These are phyloP conservation scores for Actinidia arguta DNA, from an alignment of 179 eudicot genomes.

Conservation along the genomic window DNA sequence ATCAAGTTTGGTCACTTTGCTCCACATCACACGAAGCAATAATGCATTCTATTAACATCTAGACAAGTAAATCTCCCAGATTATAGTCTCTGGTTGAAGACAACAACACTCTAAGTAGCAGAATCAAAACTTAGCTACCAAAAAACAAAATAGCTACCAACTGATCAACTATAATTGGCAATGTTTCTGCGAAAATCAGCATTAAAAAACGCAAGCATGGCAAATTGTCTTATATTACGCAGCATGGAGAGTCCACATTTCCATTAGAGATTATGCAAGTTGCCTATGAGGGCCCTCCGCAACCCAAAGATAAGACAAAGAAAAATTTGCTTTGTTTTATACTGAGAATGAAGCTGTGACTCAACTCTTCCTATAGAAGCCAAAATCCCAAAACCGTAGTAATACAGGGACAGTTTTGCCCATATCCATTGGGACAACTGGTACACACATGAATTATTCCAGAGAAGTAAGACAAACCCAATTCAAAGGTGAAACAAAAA, in stretches of 20 bases:
- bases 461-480: not conserved
- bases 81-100: not conserved
- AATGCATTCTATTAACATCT: not conserved
- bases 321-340: not conserved
- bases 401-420: not conserved
- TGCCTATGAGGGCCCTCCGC: not conserved
- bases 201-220: not conserved
- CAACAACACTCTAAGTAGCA: not conserved
- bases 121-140: not conserved
- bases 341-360: not conserved
- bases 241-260: not conserved
- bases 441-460: not conserved
- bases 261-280: not conserved
- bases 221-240: not conserved
- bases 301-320: not conserved
- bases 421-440: not conserved
- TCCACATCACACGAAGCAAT: not conserved
- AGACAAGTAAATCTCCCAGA: not conserved
- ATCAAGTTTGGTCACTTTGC: not conserved
- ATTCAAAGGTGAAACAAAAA: not conserved
- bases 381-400: conserved; percentile 12
- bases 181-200: not conserved
- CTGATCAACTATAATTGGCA: not conserved
- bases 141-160: not conserved
- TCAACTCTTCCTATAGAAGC: not conserved